phyloP scores from a whole-genome alignment of 495 filamentous ascomycete genomes.

The Aspergillus indologenus region DNA sequence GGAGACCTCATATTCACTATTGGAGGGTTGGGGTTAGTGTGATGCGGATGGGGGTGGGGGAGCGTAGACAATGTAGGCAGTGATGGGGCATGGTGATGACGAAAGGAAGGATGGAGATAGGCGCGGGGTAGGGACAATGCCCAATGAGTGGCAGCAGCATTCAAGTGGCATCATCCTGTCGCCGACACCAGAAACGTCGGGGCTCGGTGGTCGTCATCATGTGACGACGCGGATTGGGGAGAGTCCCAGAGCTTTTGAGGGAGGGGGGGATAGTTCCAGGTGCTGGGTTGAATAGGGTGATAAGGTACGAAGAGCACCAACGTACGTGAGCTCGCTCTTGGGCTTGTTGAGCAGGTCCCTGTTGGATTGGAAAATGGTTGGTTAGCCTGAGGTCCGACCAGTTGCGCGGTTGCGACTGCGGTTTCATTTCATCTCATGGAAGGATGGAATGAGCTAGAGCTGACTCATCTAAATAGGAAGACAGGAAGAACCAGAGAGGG shows the following conservation, averaged over 20 bases:
- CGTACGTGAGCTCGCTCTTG: conserved; percentile 73
- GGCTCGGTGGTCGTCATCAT: not conserved
- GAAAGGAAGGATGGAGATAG: not conserved
- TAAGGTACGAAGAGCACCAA: conserved; percentile 11
- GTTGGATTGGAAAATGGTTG: conserved; percentile 6
- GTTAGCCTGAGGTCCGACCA: conserved; percentile 27
- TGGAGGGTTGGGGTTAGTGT: conserved; percentile 4
- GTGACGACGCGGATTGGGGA: conserved; percentile 2
- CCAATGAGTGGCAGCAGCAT: not conserved
- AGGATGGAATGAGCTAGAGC: conserved; percentile 18
- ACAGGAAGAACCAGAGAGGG: conserved; percentile 13
- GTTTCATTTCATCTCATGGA: not conserved
- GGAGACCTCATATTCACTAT: conserved; percentile 88
- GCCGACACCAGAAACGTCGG: not conserved
- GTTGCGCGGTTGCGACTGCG: conserved; percentile 5
- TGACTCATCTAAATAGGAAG: conserved; percentile 18
- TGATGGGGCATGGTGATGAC: not conserved
- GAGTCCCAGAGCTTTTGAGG: no score
- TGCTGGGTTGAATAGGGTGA: not conserved
- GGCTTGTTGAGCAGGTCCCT: conserved; percentile 82
- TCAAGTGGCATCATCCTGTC: not conserved
- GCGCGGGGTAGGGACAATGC: not conserved
- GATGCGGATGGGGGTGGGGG: not conserved
- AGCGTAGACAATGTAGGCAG: not conserved
- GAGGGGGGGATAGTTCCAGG: conserved; percentile 9